Percentiles rank a stretch among this genome's conserved stretches.
Evolutionary conservation across 306 rosid species (phyloP).

Genomic region (Prunus fruticosa): DNA sequence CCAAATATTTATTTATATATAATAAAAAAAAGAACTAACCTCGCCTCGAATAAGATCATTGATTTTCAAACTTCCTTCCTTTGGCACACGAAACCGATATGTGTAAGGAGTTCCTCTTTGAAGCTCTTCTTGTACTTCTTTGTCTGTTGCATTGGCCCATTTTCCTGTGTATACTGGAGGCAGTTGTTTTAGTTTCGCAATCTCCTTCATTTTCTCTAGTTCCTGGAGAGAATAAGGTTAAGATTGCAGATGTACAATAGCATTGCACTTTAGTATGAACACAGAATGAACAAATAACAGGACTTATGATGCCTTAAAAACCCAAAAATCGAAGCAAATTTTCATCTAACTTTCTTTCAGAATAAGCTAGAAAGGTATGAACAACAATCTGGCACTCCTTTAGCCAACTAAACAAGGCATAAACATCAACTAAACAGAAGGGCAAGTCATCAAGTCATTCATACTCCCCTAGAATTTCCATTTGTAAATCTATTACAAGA

Average conservation of each 20-base stretch:
- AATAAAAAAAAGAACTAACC: slow-evolving; percentile 38
- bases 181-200: slow-evolving; percentile 64
- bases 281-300: neutral
- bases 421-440: neutral
- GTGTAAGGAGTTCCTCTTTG: slow-evolving; percentile 72
- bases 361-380: neutral
- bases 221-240: slow-evolving; percentile 45
- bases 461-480: neutral
- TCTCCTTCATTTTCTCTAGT: slow-evolving; percentile 89
- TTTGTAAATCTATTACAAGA: neutral
- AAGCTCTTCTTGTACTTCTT: slow-evolving; percentile 71
- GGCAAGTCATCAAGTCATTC: neutral
- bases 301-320: neutral
- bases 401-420: neutral
- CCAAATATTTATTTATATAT: too few species aligned
- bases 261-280: neutral
- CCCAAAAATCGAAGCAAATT: neutral
- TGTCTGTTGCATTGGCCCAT: slow-evolving; percentile 69
- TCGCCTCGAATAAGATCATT: slow-evolving; percentile 85
- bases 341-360: neutral
- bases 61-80: slow-evolving; percentile 77
- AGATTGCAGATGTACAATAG: neutral
- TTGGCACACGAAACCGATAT: slow-evolving; percentile 78
- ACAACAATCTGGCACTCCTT: neutral
- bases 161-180: slow-evolving; percentile 91